Evolutionary conservation across 228 moss, liverwort and hornwort genomes (phyloP).

Genomic region (Sphagnum fallax): DNA sequence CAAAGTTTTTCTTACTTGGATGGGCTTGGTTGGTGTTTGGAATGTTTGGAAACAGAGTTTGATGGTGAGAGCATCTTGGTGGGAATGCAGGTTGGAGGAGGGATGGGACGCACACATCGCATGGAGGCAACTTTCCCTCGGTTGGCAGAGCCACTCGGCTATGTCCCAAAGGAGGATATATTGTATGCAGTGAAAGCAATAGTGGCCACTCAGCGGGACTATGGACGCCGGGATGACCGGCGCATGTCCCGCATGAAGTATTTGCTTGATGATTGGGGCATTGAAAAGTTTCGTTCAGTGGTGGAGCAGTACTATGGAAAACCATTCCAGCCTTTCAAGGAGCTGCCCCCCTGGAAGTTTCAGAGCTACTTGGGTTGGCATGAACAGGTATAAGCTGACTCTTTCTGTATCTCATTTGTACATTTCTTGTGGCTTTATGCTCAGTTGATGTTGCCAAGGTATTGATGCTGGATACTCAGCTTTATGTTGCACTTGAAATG

Average conservation of each 20-base stretch:
- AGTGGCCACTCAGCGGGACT: conserved; percentile 91
- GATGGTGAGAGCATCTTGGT: not conserved
- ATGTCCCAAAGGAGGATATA: conserved; percentile 82
- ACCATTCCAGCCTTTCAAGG: conserved; percentile 63
- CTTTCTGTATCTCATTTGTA: too few species aligned
- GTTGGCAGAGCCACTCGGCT: conserved; percentile 71
- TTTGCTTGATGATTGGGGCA: conserved; percentile 90
- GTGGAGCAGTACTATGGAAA: conserved; percentile 92
- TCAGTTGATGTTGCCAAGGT: too few species aligned
- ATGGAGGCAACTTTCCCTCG: conserved; percentile 74
- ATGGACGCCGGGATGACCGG: conserved; percentile 94
- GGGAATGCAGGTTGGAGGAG: conserved; percentile 72
- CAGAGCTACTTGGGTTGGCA: conserved; percentile 85
- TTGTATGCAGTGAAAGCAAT: conserved; percentile 90
- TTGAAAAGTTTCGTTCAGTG: conserved; percentile 78
- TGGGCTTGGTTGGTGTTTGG: too few species aligned
- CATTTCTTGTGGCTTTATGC: too few species aligned
- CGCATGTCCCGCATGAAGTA: conserved; percentile 85
- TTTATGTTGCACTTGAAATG: too few species aligned
- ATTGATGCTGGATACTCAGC: too few species aligned
- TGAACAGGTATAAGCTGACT: conserved; percentile 29
- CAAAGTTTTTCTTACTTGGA: too few species aligned
- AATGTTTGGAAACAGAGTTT: too few species aligned
- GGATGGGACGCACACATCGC: conserved; percentile 91
- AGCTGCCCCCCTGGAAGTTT: conserved; percentile 87